Evolutionary conservation across 176 grass and related monocot genomes (phyloP).

Genomic region (Paspalum vaginatum): DNA sequence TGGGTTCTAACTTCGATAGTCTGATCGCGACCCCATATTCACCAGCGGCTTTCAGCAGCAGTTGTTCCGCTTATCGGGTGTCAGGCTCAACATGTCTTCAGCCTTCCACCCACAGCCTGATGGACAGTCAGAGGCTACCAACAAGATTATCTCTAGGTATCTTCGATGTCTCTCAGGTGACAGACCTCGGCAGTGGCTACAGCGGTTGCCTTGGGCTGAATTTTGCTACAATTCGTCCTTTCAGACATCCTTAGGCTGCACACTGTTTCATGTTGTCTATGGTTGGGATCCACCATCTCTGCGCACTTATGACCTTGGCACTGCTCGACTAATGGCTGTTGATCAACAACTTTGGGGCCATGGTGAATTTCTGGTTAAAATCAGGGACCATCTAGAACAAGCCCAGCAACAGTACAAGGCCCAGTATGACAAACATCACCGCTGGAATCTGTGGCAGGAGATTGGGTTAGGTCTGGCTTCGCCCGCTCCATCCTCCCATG

Average conservation of each 20-base stretch:
- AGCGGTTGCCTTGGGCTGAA: background rate
- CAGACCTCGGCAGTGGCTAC: background rate
- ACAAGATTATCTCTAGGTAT: background rate
- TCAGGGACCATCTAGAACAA: background rate
- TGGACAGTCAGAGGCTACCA: too few relatives aligned
- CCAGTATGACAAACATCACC: background rate
- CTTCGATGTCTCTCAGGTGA: background rate
- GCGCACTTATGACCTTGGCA: fast-evolving
- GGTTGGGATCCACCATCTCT: background rate
- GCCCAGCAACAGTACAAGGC: background rate
- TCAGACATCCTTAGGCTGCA: fast-evolving
- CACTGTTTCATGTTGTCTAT: background rate
- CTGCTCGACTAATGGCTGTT: fast-evolving
- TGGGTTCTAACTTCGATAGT: too few relatives aligned
- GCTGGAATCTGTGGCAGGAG: background rate
- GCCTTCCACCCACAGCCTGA: too few relatives aligned
- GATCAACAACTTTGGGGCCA: background rate
- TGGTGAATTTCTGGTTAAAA: background rate
- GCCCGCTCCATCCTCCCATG: background rate
- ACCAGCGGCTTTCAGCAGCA: too few relatives aligned
- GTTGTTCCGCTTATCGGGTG: too few relatives aligned
- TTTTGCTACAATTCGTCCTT: background rate
- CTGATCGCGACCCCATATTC: too few relatives aligned
- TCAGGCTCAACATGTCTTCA: too few relatives aligned
- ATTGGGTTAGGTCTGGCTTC: background rate